Conservation (phyloP, 345 rosid species). For the Ceriops decandra region DNA sequence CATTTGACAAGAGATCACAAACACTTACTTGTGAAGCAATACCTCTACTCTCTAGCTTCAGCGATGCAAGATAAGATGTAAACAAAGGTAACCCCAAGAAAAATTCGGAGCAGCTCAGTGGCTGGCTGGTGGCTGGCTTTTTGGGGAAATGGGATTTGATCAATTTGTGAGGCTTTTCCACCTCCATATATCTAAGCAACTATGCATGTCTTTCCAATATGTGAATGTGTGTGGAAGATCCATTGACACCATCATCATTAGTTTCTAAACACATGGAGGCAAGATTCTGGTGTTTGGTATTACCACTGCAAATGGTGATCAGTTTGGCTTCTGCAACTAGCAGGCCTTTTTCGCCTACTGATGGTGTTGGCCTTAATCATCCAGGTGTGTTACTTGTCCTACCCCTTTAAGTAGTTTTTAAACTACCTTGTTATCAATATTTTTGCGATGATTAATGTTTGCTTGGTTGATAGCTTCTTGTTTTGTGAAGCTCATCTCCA, state of each 20-base stretch:
- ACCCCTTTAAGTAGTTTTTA: not conserved
- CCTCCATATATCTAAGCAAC: slow-evolving; percentile 12
- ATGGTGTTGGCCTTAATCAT: slow-evolving; percentile 26
- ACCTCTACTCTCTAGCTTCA: not conserved
- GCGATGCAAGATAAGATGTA: slow-evolving; percentile 16
- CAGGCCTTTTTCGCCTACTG: slow-evolving; percentile 41
- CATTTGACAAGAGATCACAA: slow-evolving; percentile 15
- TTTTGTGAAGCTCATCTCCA: too few species aligned
- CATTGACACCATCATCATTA: slow-evolving; percentile 22
- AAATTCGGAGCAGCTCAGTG: slow-evolving; percentile 6
- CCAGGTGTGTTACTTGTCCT: slow-evolving; percentile 33
- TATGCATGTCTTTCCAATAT: slow-evolving; percentile 13
- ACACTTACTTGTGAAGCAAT: slow-evolving; percentile 35
- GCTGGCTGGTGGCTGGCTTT: not conserved
- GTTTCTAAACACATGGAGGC: slow-evolving; percentile 31
- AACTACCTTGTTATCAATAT: too few species aligned
- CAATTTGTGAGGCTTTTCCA: slow-evolving; percentile 4
- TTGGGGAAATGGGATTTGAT: slow-evolving; percentile 30
- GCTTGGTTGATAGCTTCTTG: too few species aligned
- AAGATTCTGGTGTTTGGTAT: slow-evolving; percentile 28
- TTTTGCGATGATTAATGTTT: too few species aligned
- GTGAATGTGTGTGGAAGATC: not conserved
- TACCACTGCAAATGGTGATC: slow-evolving; percentile 38
- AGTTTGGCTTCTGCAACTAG: slow-evolving; percentile 42
- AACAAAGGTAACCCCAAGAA: slow-evolving; percentile 27